Evolutionary conservation across 2,329 filamentous ascomycete species (phyloP), one percentile per base, ranked within the genome.

Genomic region (Cercospora berteroae): DNA sequence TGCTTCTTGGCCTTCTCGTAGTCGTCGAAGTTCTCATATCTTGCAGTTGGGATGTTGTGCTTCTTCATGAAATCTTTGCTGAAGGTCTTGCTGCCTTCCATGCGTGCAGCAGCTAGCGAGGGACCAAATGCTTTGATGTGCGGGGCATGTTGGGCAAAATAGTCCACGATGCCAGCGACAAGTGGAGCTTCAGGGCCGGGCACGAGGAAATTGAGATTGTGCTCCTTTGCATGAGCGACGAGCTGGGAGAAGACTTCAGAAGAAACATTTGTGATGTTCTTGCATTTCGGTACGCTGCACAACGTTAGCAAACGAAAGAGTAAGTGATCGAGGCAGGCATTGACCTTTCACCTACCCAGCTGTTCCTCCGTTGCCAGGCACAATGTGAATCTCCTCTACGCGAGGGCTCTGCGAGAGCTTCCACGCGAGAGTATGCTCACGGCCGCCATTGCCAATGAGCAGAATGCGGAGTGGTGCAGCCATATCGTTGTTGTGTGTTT

Each of bases 61-160:
- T 90, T 89, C 80, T 91, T 90, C 95, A 98, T 99, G 78, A 98
- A 98, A 80, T 98, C 94, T 79, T 99, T 99, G 69, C 92, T 93
- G 80, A 96, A 98, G 10, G 94, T 92, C 84, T 99, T 99, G 82
- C 92, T 96, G 68, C 95, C 95, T 81, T 99, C 95, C 86, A 99
- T 92, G 55, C 87, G 87, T 18, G 95, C 94, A 23, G 95, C 94
- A 59, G 88, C 88, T 81, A 91, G 89, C 66, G 89, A 91, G 5
- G 95, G 95, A 1, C 94, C 95, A 77, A 97, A 98, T 80, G 88
- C 90, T 73, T 87, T 86, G 77, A 97, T 93, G 48, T 74, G 65
- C n/a, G 76, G 73, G 2, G 73, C 70, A 71, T 80, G 68, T 60
- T 75, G 60, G 18, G 87, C 85, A 83, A 98, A 98, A 82, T 90